Conservation (phyloP, 306 rosid genomes). For the Alnus glutinosa region DNA sequence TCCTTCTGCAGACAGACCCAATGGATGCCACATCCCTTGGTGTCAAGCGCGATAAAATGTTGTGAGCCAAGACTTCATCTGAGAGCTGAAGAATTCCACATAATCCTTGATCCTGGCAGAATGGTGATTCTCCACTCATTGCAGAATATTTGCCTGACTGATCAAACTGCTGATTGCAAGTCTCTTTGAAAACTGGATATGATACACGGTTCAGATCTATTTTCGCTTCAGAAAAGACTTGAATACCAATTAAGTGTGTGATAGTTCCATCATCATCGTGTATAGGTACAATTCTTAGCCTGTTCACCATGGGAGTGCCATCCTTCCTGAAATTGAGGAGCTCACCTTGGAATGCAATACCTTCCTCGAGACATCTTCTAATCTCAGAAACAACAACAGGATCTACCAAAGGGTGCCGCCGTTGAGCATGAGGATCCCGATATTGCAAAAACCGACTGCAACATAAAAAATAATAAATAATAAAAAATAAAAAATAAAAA, state of each 20-base stretch:
- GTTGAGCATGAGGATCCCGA: conserved; percentile 90
- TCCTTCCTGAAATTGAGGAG: conserved; percentile 92
- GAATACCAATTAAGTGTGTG: conserved; percentile 89
- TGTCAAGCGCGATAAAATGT: conserved; percentile 88
- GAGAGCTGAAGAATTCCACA: conserved; percentile 96
- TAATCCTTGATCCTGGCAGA: conserved; percentile 53
- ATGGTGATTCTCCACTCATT: conserved; percentile 42
- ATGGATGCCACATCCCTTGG: conserved; percentile 97
- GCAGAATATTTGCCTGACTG: conserved; percentile 41
- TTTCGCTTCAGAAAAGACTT: conserved; percentile 81
- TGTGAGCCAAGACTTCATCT: conserved; percentile 95
- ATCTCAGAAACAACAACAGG: conserved; percentile 98
- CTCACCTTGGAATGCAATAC: conserved; percentile 89
- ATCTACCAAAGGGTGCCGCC: conserved; percentile 94
- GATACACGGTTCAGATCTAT: conserved; percentile 74
- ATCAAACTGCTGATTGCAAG: conserved; percentile 52
- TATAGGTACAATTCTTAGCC: conserved; percentile 77
- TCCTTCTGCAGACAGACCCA: conserved; percentile 96
- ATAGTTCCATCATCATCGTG: conserved; percentile 82
- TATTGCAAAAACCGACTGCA: conserved; percentile 93
- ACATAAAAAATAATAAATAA: not conserved
- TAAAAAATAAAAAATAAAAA: not conserved
- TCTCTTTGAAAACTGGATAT: conserved; percentile 90
- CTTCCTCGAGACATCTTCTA: conserved; percentile 85
- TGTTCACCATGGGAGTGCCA: conserved; percentile 85